These are phyloP conservation scores for Thraustochytrium striatum DNA, from an alignment of 352 stramenopile genomes.

Conservation along the genomic window DNA sequence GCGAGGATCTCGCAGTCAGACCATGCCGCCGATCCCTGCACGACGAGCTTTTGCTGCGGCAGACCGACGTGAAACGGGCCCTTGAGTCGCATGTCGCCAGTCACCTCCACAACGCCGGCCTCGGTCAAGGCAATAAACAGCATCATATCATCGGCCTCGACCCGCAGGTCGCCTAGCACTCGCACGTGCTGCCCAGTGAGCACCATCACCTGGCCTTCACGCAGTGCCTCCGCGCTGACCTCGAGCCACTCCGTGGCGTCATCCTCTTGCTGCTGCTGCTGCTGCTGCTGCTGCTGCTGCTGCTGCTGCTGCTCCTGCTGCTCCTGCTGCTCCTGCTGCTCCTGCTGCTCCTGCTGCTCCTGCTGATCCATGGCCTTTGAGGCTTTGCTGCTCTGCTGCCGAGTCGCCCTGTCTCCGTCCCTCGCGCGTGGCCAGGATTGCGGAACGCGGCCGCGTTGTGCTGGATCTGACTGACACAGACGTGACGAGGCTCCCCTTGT, in stretches of 20 bases:
- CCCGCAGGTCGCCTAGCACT: background rate
- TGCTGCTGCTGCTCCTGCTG: background rate
- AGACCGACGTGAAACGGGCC: too few relatives aligned
- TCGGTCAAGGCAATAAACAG: background rate
- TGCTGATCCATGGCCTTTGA: background rate
- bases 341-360: background rate
- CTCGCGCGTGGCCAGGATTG: background rate
- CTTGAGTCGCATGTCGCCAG: too few relatives aligned
- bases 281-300: background rate
- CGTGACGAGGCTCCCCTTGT: background rate
- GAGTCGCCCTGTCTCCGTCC: too few relatives aligned
- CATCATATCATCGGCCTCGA: constrained; percentile 1
- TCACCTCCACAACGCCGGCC: background rate
- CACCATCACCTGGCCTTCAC: background rate
- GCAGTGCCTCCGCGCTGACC: background rate
- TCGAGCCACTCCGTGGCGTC: background rate
- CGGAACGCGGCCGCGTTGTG: background rate
- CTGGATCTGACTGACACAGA: background rate
- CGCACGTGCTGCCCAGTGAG: background rate
- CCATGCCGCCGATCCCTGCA: too few relatives aligned
- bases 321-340: background rate
- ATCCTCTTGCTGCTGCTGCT: background rate
- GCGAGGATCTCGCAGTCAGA: too few relatives aligned
- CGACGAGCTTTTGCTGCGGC: too few relatives aligned
- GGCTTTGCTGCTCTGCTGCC: too few relatives aligned